These are phyloP conservation scores for Aspergillus phoenicis DNA, from an alignment of 2,329 filamentous ascomycete species.

Conservation along the genomic window DNA sequence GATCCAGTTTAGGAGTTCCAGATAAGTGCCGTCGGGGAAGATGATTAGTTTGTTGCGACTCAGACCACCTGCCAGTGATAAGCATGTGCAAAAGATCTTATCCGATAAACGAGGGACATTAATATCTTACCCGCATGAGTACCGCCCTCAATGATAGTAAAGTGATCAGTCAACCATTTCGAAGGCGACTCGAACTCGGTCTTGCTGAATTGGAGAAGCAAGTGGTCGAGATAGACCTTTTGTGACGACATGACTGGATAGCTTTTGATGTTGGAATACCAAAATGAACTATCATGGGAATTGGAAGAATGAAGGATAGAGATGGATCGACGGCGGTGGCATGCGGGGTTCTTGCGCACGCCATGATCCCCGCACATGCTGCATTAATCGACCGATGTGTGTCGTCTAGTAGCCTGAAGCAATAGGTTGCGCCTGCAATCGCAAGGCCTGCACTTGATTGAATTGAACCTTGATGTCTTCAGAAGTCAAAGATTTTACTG, in stretches of 20 bases:
- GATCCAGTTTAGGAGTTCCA: constrained; percentile 18
- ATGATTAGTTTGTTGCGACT: constrained; percentile 20
- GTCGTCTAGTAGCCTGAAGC: no score
- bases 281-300: no score
- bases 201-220: constrained; percentile 14
- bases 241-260: constrained; percentile 6
- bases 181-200: constrained; percentile 12
- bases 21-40: constrained; percentile 16
- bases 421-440: no score
- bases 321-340: background rate
- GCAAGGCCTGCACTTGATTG: no score
- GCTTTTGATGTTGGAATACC: background rate
- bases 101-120: background rate
- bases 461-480: no score
- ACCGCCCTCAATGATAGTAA: constrained; percentile 18
- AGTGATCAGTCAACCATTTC: constrained; percentile 14
- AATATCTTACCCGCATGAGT: constrained; percentile 8
- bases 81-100: background rate
- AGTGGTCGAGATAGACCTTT: constrained; percentile 16
- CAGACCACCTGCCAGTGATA: constrained; percentile 6
- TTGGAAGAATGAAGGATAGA: background rate
- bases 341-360: constrained; percentile 1
- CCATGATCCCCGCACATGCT: background rate
- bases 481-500: no score
- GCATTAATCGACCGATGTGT: background rate